These are phyloP conservation scores for Tulasnella sp. DNA, from an alignment of 768 basidiomycete genomes.

Conservation along the genomic window DNA sequence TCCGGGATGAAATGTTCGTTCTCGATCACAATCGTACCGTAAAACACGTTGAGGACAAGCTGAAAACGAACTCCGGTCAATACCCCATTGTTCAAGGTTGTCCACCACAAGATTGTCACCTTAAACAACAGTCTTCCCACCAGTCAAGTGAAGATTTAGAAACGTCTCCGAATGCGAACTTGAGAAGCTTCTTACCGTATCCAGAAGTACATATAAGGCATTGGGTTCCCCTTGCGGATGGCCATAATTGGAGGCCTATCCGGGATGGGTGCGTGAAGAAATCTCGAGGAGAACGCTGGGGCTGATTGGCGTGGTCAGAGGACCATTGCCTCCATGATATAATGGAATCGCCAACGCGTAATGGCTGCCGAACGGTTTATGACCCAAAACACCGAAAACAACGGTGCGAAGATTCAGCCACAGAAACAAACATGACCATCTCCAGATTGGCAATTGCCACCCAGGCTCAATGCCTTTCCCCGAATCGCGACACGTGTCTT, in stretches of 20 bases:
- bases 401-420: too few relatives aligned
- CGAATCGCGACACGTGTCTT: too few relatives aligned
- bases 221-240: conserved; percentile 25
- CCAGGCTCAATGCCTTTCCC: too few relatives aligned
- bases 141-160: neutral
- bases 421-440: too few relatives aligned
- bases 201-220: conserved; percentile 53
- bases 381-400: too few relatives aligned
- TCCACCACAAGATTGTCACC: neutral
- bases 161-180: neutral
- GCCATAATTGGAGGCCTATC: neutral
- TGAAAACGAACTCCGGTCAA: conserved; percentile 17
- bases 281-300: too few relatives aligned
- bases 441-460: too few relatives aligned
- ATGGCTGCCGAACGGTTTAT: too few relatives aligned
- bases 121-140: conserved; percentile 24
- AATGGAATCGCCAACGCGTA: too few relatives aligned
- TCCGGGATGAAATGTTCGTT: conserved; percentile 56
- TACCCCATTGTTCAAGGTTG: neutral
- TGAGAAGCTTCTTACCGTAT: conserved; percentile 28
- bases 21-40: conserved; percentile 78
- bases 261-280: neutral
- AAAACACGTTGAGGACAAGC: conserved; percentile 83
- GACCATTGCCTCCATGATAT: too few relatives aligned
- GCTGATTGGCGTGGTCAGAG: too few relatives aligned